Evolutionary conservation across 768 basidiomycete species (phyloP), one percentile per base, ranked within the genome.

Genomic region (Pisolithus microcarpus): DNA sequence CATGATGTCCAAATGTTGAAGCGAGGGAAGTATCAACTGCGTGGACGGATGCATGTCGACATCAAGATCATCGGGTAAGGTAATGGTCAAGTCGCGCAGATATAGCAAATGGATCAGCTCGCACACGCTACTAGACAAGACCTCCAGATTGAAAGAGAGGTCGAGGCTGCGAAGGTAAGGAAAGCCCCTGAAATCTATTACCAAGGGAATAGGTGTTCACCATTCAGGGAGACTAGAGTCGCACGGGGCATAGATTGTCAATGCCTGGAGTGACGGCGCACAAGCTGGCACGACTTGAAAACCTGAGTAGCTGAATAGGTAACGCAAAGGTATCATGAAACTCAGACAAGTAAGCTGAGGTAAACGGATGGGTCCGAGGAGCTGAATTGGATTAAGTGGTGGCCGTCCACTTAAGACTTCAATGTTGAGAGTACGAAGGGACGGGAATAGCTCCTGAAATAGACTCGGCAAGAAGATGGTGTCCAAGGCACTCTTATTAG

Each of bases 341-440:
- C 52, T 52, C 3, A 67, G 51, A 24, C 46, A 55, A 10, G 52
- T 61, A 24, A 67, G 45, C 7, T 53, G 51, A 7, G 61, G 55
- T 3, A 55, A 61, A n/a, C 68, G 28, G 34, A 66, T 6, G 8
- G 48, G 31, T 1, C 48, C 50, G 46, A 68, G 44, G 1, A 66
- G 16, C 19, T 52, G 47, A 42, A 64, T 50, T 51, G 57, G 13
- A 34, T 13, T 56, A 4, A 58, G 48, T 15, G 57, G 56, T n/a
- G 51, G 16, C 24, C 56, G 57, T 0, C 62, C 63, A 16, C 26
- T 26, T 26, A 66, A 48, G 21, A 68, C 56, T 34, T 15, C 13
- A 36, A 60, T 63, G 45, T 68, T 63, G 7, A 67, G 55, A 15
- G 47, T 28, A n/a, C 49, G 52, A 19, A 66, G 63, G 34, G 51